Base-by-base conservation (phyloP, 2,329 filamentous ascomycete species). In the Mycosphaerella sp. region DNA sequence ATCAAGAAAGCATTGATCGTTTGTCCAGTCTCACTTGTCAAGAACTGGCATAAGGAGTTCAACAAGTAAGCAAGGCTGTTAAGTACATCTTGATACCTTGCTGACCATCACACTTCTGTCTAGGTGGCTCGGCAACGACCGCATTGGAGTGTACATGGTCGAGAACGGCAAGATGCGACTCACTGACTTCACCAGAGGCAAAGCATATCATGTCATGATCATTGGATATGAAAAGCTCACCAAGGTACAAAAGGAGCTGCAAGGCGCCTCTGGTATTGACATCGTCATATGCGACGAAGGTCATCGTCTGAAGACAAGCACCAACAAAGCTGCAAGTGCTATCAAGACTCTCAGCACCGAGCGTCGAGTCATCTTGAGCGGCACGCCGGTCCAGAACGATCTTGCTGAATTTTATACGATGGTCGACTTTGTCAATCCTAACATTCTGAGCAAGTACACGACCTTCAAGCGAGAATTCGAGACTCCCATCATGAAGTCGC, bases 41-140 rank as follows among this genome's bases (percentile, higher is more conserved):
- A 80, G 53, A 88, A 88, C 57, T 88, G 85, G 84, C 77, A 79
- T 49, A 82, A 82, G 57, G 85, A 88, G 63, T 85, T 87, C 57
- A 76, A 77, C 52, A 87, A 87, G 62, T 25, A 25, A 25, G 21
- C 21, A 25, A 25, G 21, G 21, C 21, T 6, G 21, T 1, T 25
- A 6, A 25, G 7, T 5, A 25, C 21, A 25, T 25, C 21, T 25
- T 25, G 21, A 25, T 25, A 25, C 21, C 21, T 25, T 6, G 21
- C 21, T 25, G 21, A 25, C 21, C 21, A 25, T 5, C 21, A 25
- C 21, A 25, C 21, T 25, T 6, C 21, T 25, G 21, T 25, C 21
- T 25, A 25, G 21, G 21, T 88, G 85, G 85, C 74, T 88, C 1
- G 84, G 84, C 0, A 83, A 80, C 56, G 83, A 87, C 59, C 73